Evolutionary conservation across 1,284 basidiomycete genomes (phyloP).

Genomic region (Ceratobasidium theobromae): DNA sequence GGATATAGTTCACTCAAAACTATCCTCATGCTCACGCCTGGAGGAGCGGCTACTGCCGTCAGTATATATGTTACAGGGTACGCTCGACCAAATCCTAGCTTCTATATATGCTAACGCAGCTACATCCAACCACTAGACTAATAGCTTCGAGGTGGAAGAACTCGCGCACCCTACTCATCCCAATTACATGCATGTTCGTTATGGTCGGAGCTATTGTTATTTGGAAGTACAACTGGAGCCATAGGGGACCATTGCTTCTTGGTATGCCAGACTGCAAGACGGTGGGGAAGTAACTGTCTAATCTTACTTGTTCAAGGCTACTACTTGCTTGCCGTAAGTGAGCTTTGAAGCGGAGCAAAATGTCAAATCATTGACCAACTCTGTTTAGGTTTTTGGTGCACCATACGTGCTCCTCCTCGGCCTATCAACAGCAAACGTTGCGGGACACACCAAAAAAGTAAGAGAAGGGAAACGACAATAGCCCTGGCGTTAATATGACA

Average conservation of each 20-base stretch:
- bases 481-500: slow-evolving; percentile 46
- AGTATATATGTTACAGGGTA: slow-evolving; percentile 47
- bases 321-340: slow-evolving; percentile 41
- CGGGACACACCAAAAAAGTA: slow-evolving; percentile 50
- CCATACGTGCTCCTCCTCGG: slow-evolving; percentile 51
- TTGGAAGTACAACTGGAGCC: slow-evolving; percentile 49
- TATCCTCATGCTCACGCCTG: slow-evolving; percentile 48
- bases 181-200: slow-evolving; percentile 49
- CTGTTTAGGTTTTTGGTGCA: slow-evolving; percentile 47
- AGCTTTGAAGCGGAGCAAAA: not conserved
- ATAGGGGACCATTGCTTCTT: slow-evolving; percentile 48
- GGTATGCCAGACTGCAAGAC: slow-evolving; percentile 34
- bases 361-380: slow-evolving; percentile 18
- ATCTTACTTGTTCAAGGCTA: slow-evolving; percentile 40
- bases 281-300: not conserved
- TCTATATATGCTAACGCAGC: not conserved
- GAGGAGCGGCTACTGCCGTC: slow-evolving; percentile 48
- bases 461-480: slow-evolving; percentile 42
- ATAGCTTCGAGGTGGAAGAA: slow-evolving; percentile 42
- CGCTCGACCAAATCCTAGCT: slow-evolving; percentile 2
- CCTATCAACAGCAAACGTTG: slow-evolving; percentile 47
- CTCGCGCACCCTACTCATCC: slow-evolving; percentile 46
- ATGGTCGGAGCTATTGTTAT: slow-evolving; percentile 49
- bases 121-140: not conserved
- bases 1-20: slow-evolving; percentile 49